Conservation (phyloP, 2,329 filamentous ascomycete genomes). For the Microthyrium microscopicum region DNA sequence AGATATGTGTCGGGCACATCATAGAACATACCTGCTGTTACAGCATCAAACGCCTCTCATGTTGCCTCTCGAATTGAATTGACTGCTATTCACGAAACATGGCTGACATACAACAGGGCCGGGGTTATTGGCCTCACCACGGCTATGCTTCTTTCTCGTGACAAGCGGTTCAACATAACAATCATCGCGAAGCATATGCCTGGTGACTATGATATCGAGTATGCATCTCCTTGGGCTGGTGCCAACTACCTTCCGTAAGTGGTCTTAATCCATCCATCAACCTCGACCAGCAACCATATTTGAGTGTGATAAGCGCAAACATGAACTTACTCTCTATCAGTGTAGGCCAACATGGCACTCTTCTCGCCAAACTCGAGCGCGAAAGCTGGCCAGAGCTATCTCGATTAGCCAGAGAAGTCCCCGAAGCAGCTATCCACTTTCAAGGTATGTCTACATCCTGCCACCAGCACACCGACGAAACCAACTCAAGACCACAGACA, state of each 20-base stretch:
- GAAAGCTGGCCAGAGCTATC: constrained; percentile 29
- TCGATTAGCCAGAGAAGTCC: constrained; percentile 37
- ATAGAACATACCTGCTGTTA: no score
- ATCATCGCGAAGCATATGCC: constrained; percentile 81
- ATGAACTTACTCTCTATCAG: constrained; percentile 19
- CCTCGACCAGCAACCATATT: no score
- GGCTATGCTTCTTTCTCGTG: constrained; percentile 42
- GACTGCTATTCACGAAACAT: neutral
- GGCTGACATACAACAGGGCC: constrained; percentile 27
- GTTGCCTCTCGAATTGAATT: no score
- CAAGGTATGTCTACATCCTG: constrained; percentile 34
- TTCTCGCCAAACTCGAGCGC: constrained; percentile 23
- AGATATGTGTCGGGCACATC: no score
- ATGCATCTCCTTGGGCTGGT: constrained; percentile 77
- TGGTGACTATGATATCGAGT: constrained; percentile 82
- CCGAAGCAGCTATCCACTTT: constrained; percentile 67
- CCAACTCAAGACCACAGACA: constrained; percentile 21
- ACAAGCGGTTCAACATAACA: constrained; percentile 43
- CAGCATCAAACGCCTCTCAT: no score
- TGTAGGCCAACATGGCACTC: constrained; percentile 24
- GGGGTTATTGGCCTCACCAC: constrained; percentile 51
- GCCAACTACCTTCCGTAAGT: constrained; percentile 7
- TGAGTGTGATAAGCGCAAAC: no score
- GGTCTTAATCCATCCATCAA: neutral
- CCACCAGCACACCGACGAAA: neutral